phyloP scores from a whole-genome alignment of 805 yeast genomes.

The Kregervanrija pseudodelftensis region DNA sequence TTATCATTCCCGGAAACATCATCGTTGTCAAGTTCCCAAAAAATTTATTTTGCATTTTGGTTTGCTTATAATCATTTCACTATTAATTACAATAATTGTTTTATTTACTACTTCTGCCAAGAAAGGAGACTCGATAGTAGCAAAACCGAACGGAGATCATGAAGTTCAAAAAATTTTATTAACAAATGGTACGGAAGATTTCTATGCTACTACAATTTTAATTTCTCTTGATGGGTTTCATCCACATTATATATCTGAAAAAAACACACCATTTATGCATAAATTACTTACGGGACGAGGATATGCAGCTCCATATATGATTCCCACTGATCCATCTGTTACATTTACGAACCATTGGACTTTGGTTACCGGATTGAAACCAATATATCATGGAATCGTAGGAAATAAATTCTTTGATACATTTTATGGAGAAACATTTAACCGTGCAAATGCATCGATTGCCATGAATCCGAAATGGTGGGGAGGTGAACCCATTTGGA shows the following conservation, averaged over 20 bases:
- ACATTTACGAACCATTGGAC: constrained; percentile 94
- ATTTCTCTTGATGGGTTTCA: constrained; percentile 87
- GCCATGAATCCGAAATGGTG: constrained; percentile 60
- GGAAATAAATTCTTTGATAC: constrained; percentile 78
- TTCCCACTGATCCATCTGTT: constrained; percentile 81
- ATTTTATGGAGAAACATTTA: constrained; percentile 43
- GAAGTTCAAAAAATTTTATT: constrained; percentile 18
- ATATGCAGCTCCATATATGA: constrained; percentile 78
- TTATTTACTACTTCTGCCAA: neutral
- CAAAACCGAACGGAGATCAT: neutral
- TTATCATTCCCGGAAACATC: neutral
- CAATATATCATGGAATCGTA: constrained; percentile 80
- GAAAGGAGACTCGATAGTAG: neutral
- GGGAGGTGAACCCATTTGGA: constrained; percentile 92
- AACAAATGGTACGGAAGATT: constrained; percentile 58
- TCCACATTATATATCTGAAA: constrained; percentile 70
- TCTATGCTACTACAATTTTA: constrained; percentile 72
- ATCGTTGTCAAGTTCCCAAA: neutral
- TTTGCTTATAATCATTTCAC: neutral
- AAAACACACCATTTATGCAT: constrained; percentile 66
- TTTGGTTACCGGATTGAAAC: constrained; percentile 76
- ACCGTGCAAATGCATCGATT: constrained; percentile 48
- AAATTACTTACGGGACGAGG: constrained; percentile 39
- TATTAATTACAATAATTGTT: constrained; percentile 4
- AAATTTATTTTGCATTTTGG: neutral